phyloP scores from a whole-genome alignment of 1,284 basidiomycete species.

The Hortiboletus rubellus region DNA sequence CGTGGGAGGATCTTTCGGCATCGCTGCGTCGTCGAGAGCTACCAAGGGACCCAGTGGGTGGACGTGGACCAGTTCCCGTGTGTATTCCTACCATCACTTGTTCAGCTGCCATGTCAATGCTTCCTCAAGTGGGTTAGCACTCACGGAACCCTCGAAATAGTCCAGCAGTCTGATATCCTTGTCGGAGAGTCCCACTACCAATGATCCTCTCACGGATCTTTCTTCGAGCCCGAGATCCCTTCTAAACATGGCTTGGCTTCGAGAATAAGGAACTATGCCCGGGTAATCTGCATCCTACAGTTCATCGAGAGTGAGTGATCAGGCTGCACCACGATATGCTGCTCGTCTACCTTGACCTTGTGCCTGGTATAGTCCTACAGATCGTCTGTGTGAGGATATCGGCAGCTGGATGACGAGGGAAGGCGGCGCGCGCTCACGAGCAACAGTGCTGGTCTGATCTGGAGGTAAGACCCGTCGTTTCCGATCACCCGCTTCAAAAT shows the following conservation, averaged over 20 bases:
- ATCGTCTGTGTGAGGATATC: not conserved
- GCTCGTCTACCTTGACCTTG: constrained; percentile 46
- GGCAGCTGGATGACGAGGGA: not conserved
- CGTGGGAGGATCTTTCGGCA: constrained; percentile 43
- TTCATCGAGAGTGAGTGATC: constrained; percentile 5
- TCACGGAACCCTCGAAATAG: constrained; percentile 76
- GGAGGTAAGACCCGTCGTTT: constrained; percentile 55
- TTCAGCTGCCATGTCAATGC: not conserved
- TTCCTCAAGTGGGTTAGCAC: constrained; percentile 29
- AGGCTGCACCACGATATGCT: not conserved
- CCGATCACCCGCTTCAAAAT: constrained; percentile 65
- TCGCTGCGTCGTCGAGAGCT: constrained; percentile 36
- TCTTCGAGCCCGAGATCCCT: constrained; percentile 50
- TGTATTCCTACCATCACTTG: constrained; percentile 62
- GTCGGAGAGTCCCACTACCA: constrained; percentile 64
- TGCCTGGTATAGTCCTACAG: constrained; percentile 75
- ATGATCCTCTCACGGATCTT: constrained; percentile 63
- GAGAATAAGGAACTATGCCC: constrained; percentile 62
- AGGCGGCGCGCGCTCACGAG: constrained; percentile 37
- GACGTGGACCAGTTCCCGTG: constrained; percentile 52
- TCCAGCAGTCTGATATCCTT: constrained; percentile 65
- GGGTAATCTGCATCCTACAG: constrained; percentile 76
- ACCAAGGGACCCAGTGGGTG: constrained; percentile 51
- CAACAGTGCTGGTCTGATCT: constrained; percentile 56
- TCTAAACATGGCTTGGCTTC: constrained; percentile 44